Evolutionary conservation across 441 rosid genomes (phyloP), one percentile per base, ranked within the genome.

Genomic region (Erodium texanum): DNA sequence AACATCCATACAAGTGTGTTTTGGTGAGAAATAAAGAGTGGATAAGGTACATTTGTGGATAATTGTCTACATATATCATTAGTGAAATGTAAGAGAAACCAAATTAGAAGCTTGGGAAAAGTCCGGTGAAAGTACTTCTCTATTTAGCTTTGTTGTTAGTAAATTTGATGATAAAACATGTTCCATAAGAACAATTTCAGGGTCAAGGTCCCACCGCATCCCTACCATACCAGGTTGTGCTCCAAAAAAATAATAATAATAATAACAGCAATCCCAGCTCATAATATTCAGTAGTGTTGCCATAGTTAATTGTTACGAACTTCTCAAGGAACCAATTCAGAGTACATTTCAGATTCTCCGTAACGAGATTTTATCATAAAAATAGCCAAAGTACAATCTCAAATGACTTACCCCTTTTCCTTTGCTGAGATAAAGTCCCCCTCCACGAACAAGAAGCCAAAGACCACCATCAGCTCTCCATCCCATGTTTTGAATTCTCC

Each of bases 391-490:
- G 15, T 45, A 52, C 59, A 54, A 54, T 54, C 11, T 19, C 22
- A 19, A 54, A 54, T 54, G 22, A 82, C 86, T 83, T 76, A 93
- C 97, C 77, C 96, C 97, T 10, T 87, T 85, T 77, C 96, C 98
- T 83, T 88, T 87, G 84, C 98, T 93, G 67, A 90, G 94, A 81
- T 81, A 93, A 77, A 93, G 97, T 64, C 98, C 96, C 23, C 97
- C 98, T 43, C 98, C 97, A 50, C 97, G 96, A 68, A 86, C 94
- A 76, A 93, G 97, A 79, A 93, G 94, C 98, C 98, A 93, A 79
- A 93, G 96, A 58, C 97, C 97, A 68, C 97, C 98, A 83, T 93
- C 97, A 65, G 93, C 90, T 71, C 97, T 87, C 98, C 96, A 93
- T 71, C 98, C 97, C 98, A 90, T 93, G 76, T 89, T 93, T 72